A percentile compares a stretch with the other conserved stretches of the same genome.
Conservation (phyloP, 2,329 filamentous ascomycete species). For the Mycosphaerella sp. region DNA sequence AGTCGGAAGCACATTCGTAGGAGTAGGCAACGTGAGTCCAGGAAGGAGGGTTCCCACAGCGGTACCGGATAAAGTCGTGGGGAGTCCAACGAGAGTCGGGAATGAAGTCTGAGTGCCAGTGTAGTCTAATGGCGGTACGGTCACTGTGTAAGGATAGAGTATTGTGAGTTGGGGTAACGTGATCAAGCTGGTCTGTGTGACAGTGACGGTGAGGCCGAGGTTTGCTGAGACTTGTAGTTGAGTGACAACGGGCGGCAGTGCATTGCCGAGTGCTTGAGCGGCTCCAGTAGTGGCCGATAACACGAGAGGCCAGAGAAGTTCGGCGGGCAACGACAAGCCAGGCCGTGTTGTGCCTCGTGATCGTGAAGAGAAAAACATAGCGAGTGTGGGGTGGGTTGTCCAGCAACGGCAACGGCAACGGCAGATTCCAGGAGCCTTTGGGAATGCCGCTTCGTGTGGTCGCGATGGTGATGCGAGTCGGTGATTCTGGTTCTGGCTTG, state of each 20-base stretch:
- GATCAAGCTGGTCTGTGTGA: not conserved
- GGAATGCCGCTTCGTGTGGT: conserved; percentile 14
- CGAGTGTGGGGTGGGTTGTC: not conserved
- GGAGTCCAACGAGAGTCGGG: conserved; percentile 7
- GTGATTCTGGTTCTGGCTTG: conserved; percentile 15
- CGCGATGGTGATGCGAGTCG: conserved; percentile 18
- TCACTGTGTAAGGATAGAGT: conserved; percentile 13
- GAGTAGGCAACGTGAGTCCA: too few species aligned
- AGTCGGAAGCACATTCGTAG: too few species aligned
- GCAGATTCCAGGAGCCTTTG: too few species aligned
- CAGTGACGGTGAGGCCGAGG: not conserved
- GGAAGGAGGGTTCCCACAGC: too few species aligned
- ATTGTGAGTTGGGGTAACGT: conserved; percentile 3
- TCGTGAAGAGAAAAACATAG: conserved; percentile 10
- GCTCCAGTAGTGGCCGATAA: not conserved
- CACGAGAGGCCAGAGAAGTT: conserved; percentile 9
- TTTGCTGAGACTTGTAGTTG: not conserved
- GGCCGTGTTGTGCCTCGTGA: not conserved
- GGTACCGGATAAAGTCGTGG: not conserved
- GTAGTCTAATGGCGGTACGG: conserved; percentile 18
- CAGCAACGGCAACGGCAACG: conserved; percentile 11
- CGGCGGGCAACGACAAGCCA: conserved; percentile 8
- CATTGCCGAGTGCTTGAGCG: not conserved
- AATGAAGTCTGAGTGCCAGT: conserved; percentile 4
- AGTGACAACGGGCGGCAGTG: not conserved